Evolutionary conservation across 495 filamentous ascomycete species (phyloP), one percentile per base, ranked within the genome.

Genomic region (Thermochaetoides thermophila): DNA sequence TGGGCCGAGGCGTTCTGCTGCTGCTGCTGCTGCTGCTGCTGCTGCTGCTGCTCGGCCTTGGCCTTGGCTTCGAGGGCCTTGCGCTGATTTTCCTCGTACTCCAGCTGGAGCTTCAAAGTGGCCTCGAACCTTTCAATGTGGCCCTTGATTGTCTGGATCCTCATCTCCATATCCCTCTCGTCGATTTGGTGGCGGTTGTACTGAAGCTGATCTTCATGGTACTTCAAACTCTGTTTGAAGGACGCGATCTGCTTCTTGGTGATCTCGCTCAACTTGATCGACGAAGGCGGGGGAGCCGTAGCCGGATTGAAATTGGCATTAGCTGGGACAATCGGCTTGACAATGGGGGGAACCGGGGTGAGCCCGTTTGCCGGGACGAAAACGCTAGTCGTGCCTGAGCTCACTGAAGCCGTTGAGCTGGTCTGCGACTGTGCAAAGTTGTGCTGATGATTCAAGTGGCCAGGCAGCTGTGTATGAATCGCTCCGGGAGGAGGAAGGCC

Each of bases 111-210:
- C 29, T 56, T 42, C 25, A 52, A 40, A 5, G 36, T 53, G 19
- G 42, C 19, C 44, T 66, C 60, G 27, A 68, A 68, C 4, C 42
- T 35, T 17, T 41, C 37, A 17, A 66, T 57, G 24, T 52, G 43
- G 10, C 48, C 38, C 34, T 44, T 43, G 32, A 61, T 34, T 30
- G 39, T 50, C 18, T 48, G 36, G 20, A 50, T 53, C 13, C 50
- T 43, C 4, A 38, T 33, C 22, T 50, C 46, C 31, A 60, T 56
- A 18, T 48, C 48, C 23, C 51, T 56, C 26, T 63, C 64, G 34
- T 69, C 63, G 34, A 68, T 63, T 37, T 70, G 65, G 27, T 69
- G 58, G 14, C 49, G 54, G 26, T 66, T 64, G 44, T 57, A 61
- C 27, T 57, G 56, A 21, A 66, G 40, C 36, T 69, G 62, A 29